These are phyloP conservation scores for Claviceps sorghi DNA, from an alignment of 2,329 filamentous ascomycete species.

Conservation along the genomic window DNA sequence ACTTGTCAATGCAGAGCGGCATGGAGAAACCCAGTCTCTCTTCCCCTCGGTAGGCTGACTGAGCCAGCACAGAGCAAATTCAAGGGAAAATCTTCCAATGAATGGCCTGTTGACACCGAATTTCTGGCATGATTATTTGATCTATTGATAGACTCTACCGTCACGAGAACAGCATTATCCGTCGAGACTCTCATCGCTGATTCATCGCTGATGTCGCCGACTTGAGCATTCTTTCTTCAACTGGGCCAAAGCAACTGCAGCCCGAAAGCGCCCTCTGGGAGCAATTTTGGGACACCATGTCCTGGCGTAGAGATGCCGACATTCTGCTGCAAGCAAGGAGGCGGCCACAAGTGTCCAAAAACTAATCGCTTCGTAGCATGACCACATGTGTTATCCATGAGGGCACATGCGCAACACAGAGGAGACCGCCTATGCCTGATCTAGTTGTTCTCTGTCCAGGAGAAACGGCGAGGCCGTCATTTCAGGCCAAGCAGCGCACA, in stretches of 20 bases:
- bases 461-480: background rate
- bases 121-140: background rate
- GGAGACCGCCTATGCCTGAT: background rate
- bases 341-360: background rate
- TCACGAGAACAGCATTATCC: background rate
- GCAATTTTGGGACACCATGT: background rate
- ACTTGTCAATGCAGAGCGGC: background rate
- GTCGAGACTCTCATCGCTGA: background rate
- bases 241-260: background rate
- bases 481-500: background rate
- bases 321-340: background rate
- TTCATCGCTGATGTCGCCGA: background rate
- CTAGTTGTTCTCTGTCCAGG: background rate
- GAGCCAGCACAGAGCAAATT: background rate
- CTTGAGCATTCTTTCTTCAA: background rate
- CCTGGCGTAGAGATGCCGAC: background rate
- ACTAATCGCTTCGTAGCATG: background rate
- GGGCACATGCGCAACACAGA: background rate
- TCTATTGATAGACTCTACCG: background rate
- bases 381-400: background rate
- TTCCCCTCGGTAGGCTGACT: background rate
- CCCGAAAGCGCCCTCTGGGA: background rate
- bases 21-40: background rate
- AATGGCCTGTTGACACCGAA: background rate
- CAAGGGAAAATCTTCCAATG: background rate